Base-by-base conservation (phyloP, 345 rosid genomes). In the Boechera divaricarpa region DNA sequence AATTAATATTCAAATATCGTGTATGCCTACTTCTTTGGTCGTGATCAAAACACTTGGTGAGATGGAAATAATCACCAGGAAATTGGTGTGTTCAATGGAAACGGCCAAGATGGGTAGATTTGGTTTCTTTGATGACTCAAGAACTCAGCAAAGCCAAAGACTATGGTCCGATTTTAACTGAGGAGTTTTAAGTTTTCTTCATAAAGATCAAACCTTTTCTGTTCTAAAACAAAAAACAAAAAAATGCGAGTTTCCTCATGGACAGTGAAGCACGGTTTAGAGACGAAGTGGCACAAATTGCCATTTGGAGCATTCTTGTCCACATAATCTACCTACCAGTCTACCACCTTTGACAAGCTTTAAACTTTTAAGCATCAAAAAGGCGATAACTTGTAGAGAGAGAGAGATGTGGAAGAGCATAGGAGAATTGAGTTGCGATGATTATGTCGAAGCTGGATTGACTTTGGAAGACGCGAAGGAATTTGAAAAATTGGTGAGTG, bases 391-490 rank as follows among this genome's bases (percentile, higher is more conserved):
- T 41, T 60, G 54, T 3, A 57, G 35, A 68, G 66, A 15, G 10
- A 32, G 75, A 77, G 63, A 35, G 56, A 80, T 63, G 81, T 51
- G 62, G 77, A 85, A 73, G 84, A 71, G 72, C 66, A 62, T 88
- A 21, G 59, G 31, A 28, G 84, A 89, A 81, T 52, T 93, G 78
- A 77, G 79, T n/a, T 47, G 84, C 10, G 74, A 82, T 3, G 98
- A 91, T 15, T 80, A 86, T 73, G 66, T 82, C 56, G 74, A 70
- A 49, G 90, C 87, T 4, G 92, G 97, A 21, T 36, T 93, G 55
- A 76, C 73, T 49, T 10, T 31, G 15, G 84, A 79, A 56, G 89
- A 83, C 3, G 93, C 93, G 3, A 63, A 71, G 41, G 51, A 79
- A 28, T 72, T 93, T 62, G 72, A 83, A 1, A 62, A 41, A 69